Evolutionary conservation across 345 rosid genomes (phyloP).

Genomic region (Populus deltoides): DNA sequence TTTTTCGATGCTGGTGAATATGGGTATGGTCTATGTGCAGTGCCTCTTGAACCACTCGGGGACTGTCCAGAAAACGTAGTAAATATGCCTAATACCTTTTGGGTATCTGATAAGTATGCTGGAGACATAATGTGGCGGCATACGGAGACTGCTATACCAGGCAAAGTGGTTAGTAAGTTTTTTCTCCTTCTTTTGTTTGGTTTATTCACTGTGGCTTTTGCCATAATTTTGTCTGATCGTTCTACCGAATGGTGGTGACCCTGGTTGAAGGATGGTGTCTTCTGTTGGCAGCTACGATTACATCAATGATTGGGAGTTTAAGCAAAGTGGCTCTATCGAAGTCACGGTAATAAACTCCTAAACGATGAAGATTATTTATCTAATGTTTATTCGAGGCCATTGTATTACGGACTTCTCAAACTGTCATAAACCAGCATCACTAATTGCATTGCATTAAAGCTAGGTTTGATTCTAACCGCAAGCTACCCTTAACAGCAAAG

Average conservation of each 20-base stretch:
- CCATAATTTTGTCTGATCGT: neutral
- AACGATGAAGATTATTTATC: neutral
- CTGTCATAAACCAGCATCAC: neutral
- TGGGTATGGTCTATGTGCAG: neutral
- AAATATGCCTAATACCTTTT: neutral
- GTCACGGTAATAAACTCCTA: neutral
- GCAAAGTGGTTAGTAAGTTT: neutral
- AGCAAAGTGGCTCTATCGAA: constrained; percentile 36
- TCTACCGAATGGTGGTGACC: constrained; percentile 9
- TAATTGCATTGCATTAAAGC: neutral
- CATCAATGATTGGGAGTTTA: neutral
- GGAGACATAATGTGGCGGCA: constrained; percentile 1
- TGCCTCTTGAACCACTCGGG: neutral
- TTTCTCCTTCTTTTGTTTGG: neutral
- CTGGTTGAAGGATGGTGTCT: constrained; percentile 48
- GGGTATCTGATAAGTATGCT: neutral
- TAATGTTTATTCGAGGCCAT: no score
- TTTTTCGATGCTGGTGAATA: neutral
- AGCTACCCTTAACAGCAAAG: neutral
- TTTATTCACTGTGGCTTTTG: neutral
- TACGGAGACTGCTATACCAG: neutral
- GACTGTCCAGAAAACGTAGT: neutral
- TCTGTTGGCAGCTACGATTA: constrained; percentile 6
- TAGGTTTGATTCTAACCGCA: neutral
- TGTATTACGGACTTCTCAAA: no score